A percentile compares a stretch with the other conserved stretches of the same genome.
Conservation (phyloP, 192 early-diverging fungal species). For the Rhizophagus clarus region DNA sequence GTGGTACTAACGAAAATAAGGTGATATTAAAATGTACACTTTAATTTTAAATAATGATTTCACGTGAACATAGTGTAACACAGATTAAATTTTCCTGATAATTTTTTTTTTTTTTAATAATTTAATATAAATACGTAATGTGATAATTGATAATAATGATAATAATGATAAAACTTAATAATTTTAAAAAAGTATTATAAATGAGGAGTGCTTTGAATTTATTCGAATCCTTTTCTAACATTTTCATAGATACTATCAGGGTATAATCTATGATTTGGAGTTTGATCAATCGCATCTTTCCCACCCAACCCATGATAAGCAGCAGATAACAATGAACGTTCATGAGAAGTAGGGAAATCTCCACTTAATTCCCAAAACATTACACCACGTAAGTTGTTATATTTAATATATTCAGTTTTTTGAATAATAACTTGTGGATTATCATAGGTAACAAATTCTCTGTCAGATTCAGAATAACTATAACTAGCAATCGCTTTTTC, state of each 20-base stretch:
- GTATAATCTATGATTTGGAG: slow-evolving; percentile 49
- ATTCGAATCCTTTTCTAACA: slow-evolving; percentile 42
- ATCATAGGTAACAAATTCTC: slow-evolving; percentile 86
- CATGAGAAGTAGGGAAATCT: slow-evolving; percentile 45
- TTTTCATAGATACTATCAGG: slow-evolving; percentile 54
- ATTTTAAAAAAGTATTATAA: too few relatives aligned
- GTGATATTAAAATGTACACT: too few relatives aligned
- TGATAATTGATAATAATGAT: too few relatives aligned
- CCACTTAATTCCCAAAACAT: slow-evolving; percentile 82
- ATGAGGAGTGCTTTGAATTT: neutral
- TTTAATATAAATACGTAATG: too few relatives aligned
- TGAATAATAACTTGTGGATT: slow-evolving; percentile 60
- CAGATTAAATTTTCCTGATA: too few relatives aligned
- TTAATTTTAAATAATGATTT: too few relatives aligned
- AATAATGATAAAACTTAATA: too few relatives aligned
- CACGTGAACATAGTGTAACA: too few relatives aligned
- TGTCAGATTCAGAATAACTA: slow-evolving; percentile 69
- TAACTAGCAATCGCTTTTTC: slow-evolving; percentile 74
- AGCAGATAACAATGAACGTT: slow-evolving; percentile 45
- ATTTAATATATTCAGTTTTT: slow-evolving; percentile 68
- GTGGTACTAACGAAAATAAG: too few relatives aligned
- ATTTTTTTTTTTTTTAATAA: too few relatives aligned
- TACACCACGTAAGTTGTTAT: slow-evolving; percentile 62
- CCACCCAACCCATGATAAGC: slow-evolving; percentile 32
- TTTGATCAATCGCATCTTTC: slow-evolving; percentile 34